phyloP scores from a whole-genome alignment of 345 rosid species.

The Eucalyptus lansdowneana region DNA sequence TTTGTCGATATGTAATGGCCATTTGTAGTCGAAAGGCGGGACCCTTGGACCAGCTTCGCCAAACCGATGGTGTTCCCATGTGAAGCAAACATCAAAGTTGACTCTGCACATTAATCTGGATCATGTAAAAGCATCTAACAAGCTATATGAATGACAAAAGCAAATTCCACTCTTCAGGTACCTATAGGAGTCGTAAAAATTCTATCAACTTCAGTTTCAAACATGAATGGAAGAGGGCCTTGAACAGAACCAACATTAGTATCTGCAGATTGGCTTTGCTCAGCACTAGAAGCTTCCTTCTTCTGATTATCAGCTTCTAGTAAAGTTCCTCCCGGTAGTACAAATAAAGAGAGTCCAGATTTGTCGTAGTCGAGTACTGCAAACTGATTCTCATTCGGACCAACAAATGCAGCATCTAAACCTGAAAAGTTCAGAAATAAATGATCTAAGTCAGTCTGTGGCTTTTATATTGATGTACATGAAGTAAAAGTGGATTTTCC shows the following conservation, averaged over 20 bases:
- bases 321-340: slow-evolving; percentile 57
- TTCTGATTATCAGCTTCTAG: slow-evolving; percentile 35
- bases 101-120: slow-evolving; percentile 31
- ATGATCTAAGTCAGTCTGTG: neutral
- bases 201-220: slow-evolving; percentile 86
- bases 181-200: slow-evolving; percentile 96
- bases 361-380: slow-evolving; percentile 91
- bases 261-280: slow-evolving; percentile 46
- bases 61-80: slow-evolving; percentile 74
- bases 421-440: slow-evolving; percentile 4
- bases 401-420: slow-evolving; percentile 88
- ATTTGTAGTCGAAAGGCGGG: slow-evolving; percentile 56
- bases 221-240: slow-evolving; percentile 79
- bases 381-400: slow-evolving; percentile 79
- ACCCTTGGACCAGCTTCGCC: slow-evolving; percentile 84
- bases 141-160: slow-evolving; percentile 11
- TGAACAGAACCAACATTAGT: slow-evolving; percentile 45
- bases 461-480: neutral
- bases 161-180: slow-evolving; percentile 13
- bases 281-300: slow-evolving; percentile 2
- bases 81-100: slow-evolving; percentile 84
- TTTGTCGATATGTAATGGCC: slow-evolving; percentile 81
- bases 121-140: neutral
- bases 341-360: slow-evolving; percentile 64
- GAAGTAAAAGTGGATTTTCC: slow-evolving; percentile 2